A percentile compares a stretch with the other conserved stretches of the same genome.
These are phyloP conservation scores for Rhizoclosmatium sp. DNA, from an alignment of 192 early-diverging fungal genomes.

Conservation along the genomic window DNA sequence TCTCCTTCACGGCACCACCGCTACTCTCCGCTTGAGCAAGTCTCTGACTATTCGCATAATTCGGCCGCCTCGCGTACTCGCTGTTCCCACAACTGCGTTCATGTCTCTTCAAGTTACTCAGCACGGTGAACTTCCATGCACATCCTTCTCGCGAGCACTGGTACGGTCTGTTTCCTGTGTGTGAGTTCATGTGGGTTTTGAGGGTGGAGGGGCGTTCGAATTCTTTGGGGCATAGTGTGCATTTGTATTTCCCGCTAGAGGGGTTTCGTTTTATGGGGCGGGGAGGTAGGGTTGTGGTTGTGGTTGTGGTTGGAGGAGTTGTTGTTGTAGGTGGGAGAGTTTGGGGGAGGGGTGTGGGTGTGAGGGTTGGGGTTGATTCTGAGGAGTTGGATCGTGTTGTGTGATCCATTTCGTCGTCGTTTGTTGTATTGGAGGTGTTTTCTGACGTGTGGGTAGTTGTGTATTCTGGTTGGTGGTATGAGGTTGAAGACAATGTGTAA, in stretches of 20 bases:
- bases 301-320: background rate
- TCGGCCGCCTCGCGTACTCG: slow-evolving; percentile 8
- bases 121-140: slow-evolving; percentile 43
- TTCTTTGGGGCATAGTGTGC: slow-evolving; percentile 43
- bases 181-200: slow-evolving; percentile 46
- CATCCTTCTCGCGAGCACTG: slow-evolving; percentile 31
- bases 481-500: background rate
- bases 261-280: too few species aligned
- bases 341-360: background rate
- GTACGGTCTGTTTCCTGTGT: slow-evolving; percentile 47
- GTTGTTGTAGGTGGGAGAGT: background rate
- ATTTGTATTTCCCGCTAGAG: slow-evolving; percentile 25
- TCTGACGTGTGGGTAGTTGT: background rate
- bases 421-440: background rate
- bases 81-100: slow-evolving; percentile 12
- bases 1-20: too few species aligned
- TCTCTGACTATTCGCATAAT: background rate
- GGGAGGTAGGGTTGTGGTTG: background rate
- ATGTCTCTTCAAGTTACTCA: slow-evolving; percentile 48
- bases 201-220: slow-evolving; percentile 47
- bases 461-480: background rate
- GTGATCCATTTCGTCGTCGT: background rate
- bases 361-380: background rate
- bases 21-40: too few species aligned
- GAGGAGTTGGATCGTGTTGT: background rate